Base-by-base conservation (phyloP, 805 yeast species). In the Kluyveromyces starmeri region DNA sequence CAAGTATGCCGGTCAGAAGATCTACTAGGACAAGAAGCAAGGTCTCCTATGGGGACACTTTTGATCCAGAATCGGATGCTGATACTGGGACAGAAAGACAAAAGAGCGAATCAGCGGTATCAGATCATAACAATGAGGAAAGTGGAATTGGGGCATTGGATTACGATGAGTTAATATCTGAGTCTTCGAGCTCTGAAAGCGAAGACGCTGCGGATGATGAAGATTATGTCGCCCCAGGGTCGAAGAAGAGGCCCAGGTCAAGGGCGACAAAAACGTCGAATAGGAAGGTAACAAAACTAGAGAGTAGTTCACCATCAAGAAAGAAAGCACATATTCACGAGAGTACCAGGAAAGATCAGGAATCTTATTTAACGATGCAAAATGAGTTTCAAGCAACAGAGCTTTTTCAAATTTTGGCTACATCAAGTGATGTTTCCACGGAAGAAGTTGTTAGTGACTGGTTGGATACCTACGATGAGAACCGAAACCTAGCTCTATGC, bases 391-490 rank as follows among this genome's bases (percentile, higher is more conserved):
- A 62, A 28, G 72, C 70, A 20, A 68, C 70, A 31, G 61, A 61
- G 28, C 34, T 73, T 10, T 73, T 73, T 38, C 68, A 69, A 37
- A 73, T 77, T 0, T 53, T 78, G 28, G 58, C 67, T 29, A 68
- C 65, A 28, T 49, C 72, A 2, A 71, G 61, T 24, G 70, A 68
- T 14, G 48, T 67, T 1, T 68, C 83, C 0, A 51, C 73, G 10
- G 59, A 59, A 2, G 79, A 74, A 27, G 38, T 73, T 2, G 74
- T 77, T 1, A 53, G 67, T n/a, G 67, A 63, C 17, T 78, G 83
- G 81, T 45, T 78, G 9, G 76, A 73, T 10, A 61, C 59, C 14
- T 79, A 73, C 44, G 60, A 55, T 28, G 58, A 51, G 8, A 61
- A 64, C 37, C 55, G 64, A 31, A 62, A 64, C 36, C 51, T 51